A percentile compares a stretch with the other conserved stretches of the same genome.
phyloP scores from a whole-genome alignment of 441 rosid genomes.

The Gossypium schwendimanii region DNA sequence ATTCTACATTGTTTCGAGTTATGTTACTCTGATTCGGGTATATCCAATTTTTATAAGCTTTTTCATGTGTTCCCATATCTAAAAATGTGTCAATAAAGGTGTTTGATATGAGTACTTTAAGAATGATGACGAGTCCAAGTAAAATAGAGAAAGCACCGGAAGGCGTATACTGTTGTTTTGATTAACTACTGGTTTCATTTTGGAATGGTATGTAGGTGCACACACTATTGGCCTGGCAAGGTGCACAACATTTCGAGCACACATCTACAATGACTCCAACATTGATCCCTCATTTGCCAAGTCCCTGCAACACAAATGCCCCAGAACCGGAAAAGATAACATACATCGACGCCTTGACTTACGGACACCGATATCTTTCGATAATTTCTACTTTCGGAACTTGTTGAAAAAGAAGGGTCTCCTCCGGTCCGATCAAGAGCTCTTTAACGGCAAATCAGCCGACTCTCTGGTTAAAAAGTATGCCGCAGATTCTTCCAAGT shows the following conservation, averaged over 20 bases:
- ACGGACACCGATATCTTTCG: slow-evolving; percentile 18
- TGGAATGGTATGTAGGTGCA: slow-evolving; percentile 11
- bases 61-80: too few species aligned
- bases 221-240: slow-evolving; percentile 21
- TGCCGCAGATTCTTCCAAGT: background rate
- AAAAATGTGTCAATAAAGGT: background rate
- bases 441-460: slow-evolving; percentile 12
- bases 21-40: background rate
- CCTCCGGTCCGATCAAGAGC: slow-evolving; percentile 24
- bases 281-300: slow-evolving; percentile 17
- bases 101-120: background rate
- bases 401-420: slow-evolving; percentile 23
- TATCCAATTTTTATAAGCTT: too few species aligned
- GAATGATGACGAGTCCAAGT: background rate
- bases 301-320: slow-evolving; percentile 10
- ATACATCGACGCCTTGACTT: slow-evolving; percentile 7
- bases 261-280: slow-evolving; percentile 18
- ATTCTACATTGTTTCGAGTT: background rate
- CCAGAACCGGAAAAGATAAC: slow-evolving; percentile 12
- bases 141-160: too few species aligned
- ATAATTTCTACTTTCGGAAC: slow-evolving; percentile 16
- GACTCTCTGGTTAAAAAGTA: slow-evolving; percentile 14
- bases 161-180: too few species aligned
- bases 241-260: slow-evolving; percentile 11
- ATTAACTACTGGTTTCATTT: too few species aligned